Base-by-base conservation (phyloP, 306 rosid species). In the Oxytropis ochrocephala region DNA sequence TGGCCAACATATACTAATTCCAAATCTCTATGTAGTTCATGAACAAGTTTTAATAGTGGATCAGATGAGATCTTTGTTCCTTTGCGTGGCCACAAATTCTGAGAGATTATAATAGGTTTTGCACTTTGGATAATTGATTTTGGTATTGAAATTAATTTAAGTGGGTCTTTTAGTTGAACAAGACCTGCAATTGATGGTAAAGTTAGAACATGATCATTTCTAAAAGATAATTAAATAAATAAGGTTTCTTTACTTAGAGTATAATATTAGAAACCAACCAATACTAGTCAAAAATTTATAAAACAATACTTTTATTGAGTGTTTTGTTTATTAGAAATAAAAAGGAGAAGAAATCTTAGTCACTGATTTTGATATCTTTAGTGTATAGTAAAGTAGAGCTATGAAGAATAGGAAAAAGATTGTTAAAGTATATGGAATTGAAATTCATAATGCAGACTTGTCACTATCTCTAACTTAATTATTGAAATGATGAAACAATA, bases 1-100 rank as follows among this genome's bases (percentile, higher is more conserved):
- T 95, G 99, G 1, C 97, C 99, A 9, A 95, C 96, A 75, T 95
- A 95, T 5, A 91, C 95, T 74, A 84, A 73, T 78, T 95, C 99
- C 70, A 95, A 74, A 53, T 95, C 96, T 70, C 84, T 75, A 14
- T 87, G 78, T 46, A 91, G 66, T 72, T 89, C 96, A 73, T 79
- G 77, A 13, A 83, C 82, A 69, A 85, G 62, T 62, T 84, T 86
- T 29, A 62, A 39, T 55, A 78, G 56, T 39, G 91, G 88, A n/a
- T 87, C 90, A 48, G 70, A 73, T 19, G 57, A 59, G 57, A 19
- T 56, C 54, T 78, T 85, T 46, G 76, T 57, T 14, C 79, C 67
- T 84, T 78, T 90, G 48, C 85, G 77, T 33, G 80, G 56, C 92
- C 87, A 80, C 35, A 78, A 21, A 54, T 77, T 93, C 50, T 84